Conservation (phyloP, 371 early-diverging fungal genomes). For the Saksenaea vasiformis region DNA sequence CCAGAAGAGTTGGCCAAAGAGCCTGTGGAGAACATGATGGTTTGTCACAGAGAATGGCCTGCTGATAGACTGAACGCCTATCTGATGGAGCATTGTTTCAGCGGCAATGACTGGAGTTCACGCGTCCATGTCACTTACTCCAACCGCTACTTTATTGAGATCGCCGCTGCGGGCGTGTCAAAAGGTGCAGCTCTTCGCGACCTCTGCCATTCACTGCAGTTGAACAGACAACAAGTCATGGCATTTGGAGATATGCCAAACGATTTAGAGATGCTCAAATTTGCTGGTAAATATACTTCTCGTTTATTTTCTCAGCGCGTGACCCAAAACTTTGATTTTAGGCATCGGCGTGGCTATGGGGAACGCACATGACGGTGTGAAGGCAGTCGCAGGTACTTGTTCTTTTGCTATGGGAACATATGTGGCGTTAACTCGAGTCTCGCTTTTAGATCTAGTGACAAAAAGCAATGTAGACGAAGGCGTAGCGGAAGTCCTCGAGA, state of each 20-base stretch:
- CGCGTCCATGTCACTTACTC: conserved; percentile 45
- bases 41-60: conserved; percentile 36
- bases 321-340: neutral
- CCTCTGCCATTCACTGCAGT: conserved; percentile 29
- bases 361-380: conserved; percentile 39
- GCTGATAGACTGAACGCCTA: conserved; percentile 26
- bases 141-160: conserved; percentile 50
- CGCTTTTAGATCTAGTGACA: conserved; percentile 26
- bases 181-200: conserved; percentile 49
- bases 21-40: conserved; percentile 39
- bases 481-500: conserved; percentile 38
- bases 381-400: conserved; percentile 35
- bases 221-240: conserved; percentile 34
- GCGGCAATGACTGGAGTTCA: conserved; percentile 24
- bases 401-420: neutral
- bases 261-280: conserved; percentile 55
- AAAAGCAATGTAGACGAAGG: conserved; percentile 33
- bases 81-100: conserved; percentile 29
- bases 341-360: conserved; percentile 43
- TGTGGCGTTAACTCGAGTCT: neutral
- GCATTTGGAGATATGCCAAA: conserved; percentile 64
- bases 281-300: conserved; percentile 32
- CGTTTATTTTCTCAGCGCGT: too few relatives aligned
- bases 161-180: conserved; percentile 52
- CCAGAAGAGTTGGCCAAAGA: conserved; percentile 25